Conservation (phyloP, 805 yeast genomes). For the Candida saitoana region DNA sequence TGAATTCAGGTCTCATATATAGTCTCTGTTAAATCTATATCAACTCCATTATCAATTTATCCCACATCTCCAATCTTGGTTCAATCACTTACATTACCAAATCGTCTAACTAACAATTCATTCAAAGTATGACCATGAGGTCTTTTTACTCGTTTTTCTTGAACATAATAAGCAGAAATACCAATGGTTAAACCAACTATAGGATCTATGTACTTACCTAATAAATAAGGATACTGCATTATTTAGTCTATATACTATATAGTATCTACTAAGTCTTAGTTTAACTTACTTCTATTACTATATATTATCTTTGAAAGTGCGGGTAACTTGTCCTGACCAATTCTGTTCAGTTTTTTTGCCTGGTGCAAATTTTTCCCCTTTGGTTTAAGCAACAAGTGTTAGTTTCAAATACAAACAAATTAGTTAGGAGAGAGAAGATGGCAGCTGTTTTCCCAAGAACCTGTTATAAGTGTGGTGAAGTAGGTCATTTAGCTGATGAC, state of each 20-base stretch:
- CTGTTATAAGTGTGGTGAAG: slow-evolving; percentile 88
- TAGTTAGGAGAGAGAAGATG: slow-evolving; percentile 16
- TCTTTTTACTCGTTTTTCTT: slow-evolving; percentile 56
- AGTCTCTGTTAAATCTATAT: no score
- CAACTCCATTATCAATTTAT: no score
- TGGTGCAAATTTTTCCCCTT: slow-evolving; percentile 1
- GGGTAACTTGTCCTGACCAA: no score
- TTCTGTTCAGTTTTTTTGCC: no score
- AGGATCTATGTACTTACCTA: slow-evolving; percentile 59
- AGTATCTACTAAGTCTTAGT: no score
- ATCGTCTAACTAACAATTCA: slow-evolving; percentile 42
- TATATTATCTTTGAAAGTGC: no score
- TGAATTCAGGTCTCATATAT: no score
- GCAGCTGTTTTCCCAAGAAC: slow-evolving; percentile 60
- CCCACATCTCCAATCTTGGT: no score
- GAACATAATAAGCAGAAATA: slow-evolving; percentile 55
- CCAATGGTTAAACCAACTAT: slow-evolving; percentile 62
- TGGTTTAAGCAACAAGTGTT: neutral
- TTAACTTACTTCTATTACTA: no score
- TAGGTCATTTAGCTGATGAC: slow-evolving; percentile 86
- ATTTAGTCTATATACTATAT: no score
- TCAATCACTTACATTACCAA: slow-evolving; percentile 5
- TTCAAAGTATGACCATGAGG: slow-evolving; percentile 57
- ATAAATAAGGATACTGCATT: slow-evolving; percentile 44
- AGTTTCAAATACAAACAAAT: no score